These are phyloP conservation scores for Astragalus glycyphyllos DNA, from an alignment of 306 rosid genomes.

Conservation along the genomic window DNA sequence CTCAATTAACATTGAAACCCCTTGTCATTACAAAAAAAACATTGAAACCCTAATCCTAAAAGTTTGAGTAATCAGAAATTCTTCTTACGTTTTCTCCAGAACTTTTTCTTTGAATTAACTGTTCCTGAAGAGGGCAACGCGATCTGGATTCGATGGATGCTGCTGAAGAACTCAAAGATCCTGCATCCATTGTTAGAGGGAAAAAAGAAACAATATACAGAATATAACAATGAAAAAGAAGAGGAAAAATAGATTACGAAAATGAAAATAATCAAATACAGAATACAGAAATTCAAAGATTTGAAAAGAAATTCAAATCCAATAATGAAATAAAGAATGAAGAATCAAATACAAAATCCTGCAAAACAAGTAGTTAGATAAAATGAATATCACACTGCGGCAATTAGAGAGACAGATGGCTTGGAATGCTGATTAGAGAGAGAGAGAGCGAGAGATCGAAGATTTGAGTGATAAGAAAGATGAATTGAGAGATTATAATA, in stretches of 20 bases:
- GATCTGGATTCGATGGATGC: slow-evolving; percentile 26
- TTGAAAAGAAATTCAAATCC: neutral
- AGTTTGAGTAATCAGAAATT: neutral
- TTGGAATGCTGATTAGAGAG: neutral
- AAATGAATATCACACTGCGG: neutral
- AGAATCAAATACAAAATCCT: neutral
- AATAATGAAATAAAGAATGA: neutral
- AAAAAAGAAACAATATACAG: neutral
- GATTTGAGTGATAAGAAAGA: neutral
- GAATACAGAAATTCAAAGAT: neutral
- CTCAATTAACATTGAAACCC: neutral
- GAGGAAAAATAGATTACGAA: neutral
- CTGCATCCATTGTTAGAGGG: slow-evolving; percentile 54
- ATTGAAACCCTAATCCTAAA: neutral
- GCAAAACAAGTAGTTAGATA: slow-evolving; percentile 33
- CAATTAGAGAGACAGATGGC: neutral
- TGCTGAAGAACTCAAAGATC: slow-evolving; percentile 48
- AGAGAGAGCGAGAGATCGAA: neutral
- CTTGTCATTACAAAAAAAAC: too few relatives aligned
- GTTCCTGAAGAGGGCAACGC: slow-evolving; percentile 55
- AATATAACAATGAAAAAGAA: neutral
- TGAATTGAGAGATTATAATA: slow-evolving; percentile 1
- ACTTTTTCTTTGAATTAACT: slow-evolving; percentile 46
- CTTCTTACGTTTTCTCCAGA: slow-evolving; percentile 52
- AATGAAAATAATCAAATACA: too few relatives aligned